Evolutionary conservation across 208 protist species (phyloP), one percentile per base, ranked within the genome.

Genomic region (Balamuthia mandrillaris): DNA sequence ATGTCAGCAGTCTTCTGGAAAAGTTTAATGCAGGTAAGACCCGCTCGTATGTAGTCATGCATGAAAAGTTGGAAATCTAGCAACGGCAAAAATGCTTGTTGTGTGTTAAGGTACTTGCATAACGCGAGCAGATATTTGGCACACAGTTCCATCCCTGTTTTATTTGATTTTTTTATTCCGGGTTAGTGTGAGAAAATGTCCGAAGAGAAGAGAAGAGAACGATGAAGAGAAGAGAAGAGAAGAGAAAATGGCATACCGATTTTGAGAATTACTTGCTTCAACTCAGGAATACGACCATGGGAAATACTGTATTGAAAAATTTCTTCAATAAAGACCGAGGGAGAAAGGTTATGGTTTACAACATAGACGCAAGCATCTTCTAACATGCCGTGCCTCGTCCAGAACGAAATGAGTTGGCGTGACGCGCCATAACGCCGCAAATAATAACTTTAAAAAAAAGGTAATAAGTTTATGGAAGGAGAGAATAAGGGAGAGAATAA

Each of bases 11-110:
- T 39, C 4, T 61, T 42, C 21, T 88, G 24, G 44, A 79, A 89
- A 14, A 91, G 81, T n/a, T 89, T 88, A 39, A 91, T 81, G 39
- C 51, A 89, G 5, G 89, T 91, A 6, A 91, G 81, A 33, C 68
- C 89, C 2, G 88, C 89, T 24, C 89, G 39, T n/a, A 87, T 72
- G 31, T 88, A 49, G 44, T 91, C 89, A 29, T 49, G 31, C 90
- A 92, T 92, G 58, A 77, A 90, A 2, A 83, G 16, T 56, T 92
- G 90, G 12, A 92, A 63, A 14, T 82, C 78, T 27, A 88, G 60
- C 1, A 92, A 29, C 12, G 90, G 31, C 24, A 39, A 33, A 39
- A 89, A 91, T 21, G 29, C 42, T 31, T 78, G 75, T n/a, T 47
- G 49, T 47, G 63, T 65, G 39, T 91, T 92, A 42, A 92, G 58